These are phyloP conservation scores for Metschnikowia dekortorum DNA, from an alignment of 805 yeast genomes.

Conservation along the genomic window DNA sequence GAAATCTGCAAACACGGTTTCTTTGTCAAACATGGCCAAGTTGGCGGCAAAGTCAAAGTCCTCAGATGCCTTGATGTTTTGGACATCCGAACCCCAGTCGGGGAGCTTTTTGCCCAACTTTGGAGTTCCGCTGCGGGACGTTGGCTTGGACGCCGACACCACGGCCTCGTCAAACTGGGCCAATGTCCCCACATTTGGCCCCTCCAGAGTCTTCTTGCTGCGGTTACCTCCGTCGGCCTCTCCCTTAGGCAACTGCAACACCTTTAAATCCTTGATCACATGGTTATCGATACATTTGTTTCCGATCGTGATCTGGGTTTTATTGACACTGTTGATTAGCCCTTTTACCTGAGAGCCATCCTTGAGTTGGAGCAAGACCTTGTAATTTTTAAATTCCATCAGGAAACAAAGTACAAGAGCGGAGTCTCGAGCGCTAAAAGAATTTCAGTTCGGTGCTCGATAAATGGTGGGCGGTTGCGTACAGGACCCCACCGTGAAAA, in stretches of 20 bases:
- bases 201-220: slow-evolving; percentile 6
- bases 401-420: background rate
- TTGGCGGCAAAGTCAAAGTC: slow-evolving; percentile 88
- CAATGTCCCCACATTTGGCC: background rate
- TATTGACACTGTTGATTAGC: slow-evolving; percentile 30
- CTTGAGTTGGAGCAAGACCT: slow-evolving; percentile 34
- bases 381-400: slow-evolving; percentile 37
- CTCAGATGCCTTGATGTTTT: slow-evolving; percentile 38
- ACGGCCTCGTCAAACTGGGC: slow-evolving; percentile 27
- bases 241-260: slow-evolving; percentile 48
- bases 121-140: slow-evolving; percentile 14
- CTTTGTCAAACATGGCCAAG: slow-evolving; percentile 76
- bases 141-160: slow-evolving; percentile 15
- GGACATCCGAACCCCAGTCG: slow-evolving; percentile 48
- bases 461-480: background rate
- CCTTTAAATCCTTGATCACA: slow-evolving; percentile 51
- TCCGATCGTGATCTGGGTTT: slow-evolving; percentile 23
- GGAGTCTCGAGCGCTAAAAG: background rate
- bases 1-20: slow-evolving; percentile 72
- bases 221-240: slow-evolving; percentile 16
- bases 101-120: slow-evolving; percentile 18
- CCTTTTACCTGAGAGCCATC: slow-evolving; percentile 37
- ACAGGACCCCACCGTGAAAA: background rate
- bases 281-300: slow-evolving; percentile 27
- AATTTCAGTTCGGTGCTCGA: slow-evolving; percentile 4